Evolutionary conservation across 192 early-diverging fungal genomes (phyloP).

Genomic region (Allomyces macrogynus): DNA sequence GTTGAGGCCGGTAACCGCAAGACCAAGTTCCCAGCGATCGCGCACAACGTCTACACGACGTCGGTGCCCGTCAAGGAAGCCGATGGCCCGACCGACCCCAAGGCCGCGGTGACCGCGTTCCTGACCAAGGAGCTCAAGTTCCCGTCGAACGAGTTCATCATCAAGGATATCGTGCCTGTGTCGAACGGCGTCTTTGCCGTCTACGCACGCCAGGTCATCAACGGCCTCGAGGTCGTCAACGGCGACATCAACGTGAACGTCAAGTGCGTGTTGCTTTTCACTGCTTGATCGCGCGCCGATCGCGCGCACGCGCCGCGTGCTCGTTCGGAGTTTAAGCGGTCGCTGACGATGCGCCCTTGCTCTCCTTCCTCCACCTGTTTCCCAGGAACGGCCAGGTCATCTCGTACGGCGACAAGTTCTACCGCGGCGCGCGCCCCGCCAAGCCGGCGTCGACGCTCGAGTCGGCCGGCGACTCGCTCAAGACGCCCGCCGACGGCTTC

Average conservation of each 20-base stretch:
- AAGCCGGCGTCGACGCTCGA: background rate
- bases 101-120: background rate
- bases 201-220: constrained; percentile 48
- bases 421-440: constrained; percentile 1
- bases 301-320: too few relatives aligned
- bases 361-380: too few relatives aligned
- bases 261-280: too few relatives aligned
- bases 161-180: background rate
- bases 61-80: too few relatives aligned
- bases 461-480: background rate
- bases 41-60: background rate
- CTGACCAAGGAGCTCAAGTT: background rate
- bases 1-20: background rate
- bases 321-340: too few relatives aligned
- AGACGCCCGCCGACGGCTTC: background rate
- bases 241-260: constrained; percentile 72
- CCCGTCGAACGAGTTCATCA: background rate
- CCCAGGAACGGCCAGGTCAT: constrained; percentile 11
- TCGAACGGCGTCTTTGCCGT: constrained; percentile 61
- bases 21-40: background rate
- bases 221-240: constrained; percentile 56
- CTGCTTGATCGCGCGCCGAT: too few relatives aligned
- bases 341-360: too few relatives aligned
- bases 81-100: background rate
- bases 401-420: constrained; percentile 11